Base-by-base conservation (phyloP, 2,329 filamentous ascomycete genomes). In the Stemphylium lycopersici region DNA sequence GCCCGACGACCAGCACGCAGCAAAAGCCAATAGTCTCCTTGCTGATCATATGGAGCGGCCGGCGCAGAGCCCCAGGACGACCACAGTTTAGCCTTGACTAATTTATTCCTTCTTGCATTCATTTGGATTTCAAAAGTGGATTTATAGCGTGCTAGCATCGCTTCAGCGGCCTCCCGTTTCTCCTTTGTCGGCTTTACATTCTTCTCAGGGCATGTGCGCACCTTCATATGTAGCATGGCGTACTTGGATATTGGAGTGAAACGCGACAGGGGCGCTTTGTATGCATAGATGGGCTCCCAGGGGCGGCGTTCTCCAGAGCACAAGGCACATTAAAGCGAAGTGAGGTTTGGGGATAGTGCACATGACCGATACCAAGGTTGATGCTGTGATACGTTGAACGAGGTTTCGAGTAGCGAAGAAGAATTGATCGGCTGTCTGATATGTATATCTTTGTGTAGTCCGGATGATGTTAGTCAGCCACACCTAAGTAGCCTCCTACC, bases 111-210 rank as follows among this genome's bases (percentile, higher is more conserved):
- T 48, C 37, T 42, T 58, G 45, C 47, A 46, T 60, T 48, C 54
- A 36, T 60, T 53, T 59, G 56, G 52, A 50, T 54, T 59, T 59
- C 40, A 52, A 65, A 66, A 65, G 52, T 49, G 39, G 37, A 46
- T 56, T 56, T 49, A 48, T 46, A 43, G 32, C 52, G 55, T 61
- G 52, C 39, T 56, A 52, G 61, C 61, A 56, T 56, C 41, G 54
- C 51, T 56, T 59, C 48, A 58, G 57, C 55, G 53, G 18, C 36
- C 45, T 52, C 44, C 11, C 45, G 36, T 52, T 49, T 55, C 29
- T 51, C 45, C 39, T 55, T 58, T 46, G 39, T 55, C 52, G 31
- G 18, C 39, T 48, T 44, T 37, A 41, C 34, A 46, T 44, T 50
- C 41, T 56, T 51, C 51, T 55, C 49, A 49, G 44, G 53, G 32